phyloP scores from a whole-genome alignment of 495 filamentous ascomycete genomes.

The Collariella sp. region DNA sequence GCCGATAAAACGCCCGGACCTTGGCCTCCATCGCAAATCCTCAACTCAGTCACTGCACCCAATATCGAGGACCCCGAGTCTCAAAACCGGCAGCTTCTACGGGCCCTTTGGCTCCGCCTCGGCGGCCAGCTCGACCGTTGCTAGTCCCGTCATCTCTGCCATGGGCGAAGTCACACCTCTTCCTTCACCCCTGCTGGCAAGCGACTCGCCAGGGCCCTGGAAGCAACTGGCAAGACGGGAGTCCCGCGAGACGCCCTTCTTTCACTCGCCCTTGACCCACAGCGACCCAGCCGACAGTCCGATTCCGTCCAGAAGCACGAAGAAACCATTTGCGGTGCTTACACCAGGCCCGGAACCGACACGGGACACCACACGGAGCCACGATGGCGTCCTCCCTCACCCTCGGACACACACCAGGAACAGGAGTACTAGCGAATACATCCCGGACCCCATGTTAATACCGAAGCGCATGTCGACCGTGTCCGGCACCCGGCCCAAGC shows the following conservation, averaged over 20 bases:
- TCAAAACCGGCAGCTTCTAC: slow-evolving; percentile 31
- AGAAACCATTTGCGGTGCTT: slow-evolving; percentile 45
- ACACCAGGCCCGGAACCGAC: slow-evolving; percentile 24
- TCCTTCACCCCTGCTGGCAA: slow-evolving; percentile 72
- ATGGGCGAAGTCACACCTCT: slow-evolving; percentile 88
- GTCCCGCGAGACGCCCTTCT: slow-evolving; percentile 26
- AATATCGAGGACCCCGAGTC: slow-evolving; percentile 40
- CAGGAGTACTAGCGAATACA: slow-evolving; percentile 81
- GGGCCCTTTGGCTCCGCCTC: slow-evolving; percentile 31
- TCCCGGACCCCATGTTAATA: slow-evolving; percentile 58
- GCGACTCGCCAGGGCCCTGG: slow-evolving; percentile 68
- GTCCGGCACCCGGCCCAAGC: slow-evolving; percentile 46
- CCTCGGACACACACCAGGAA: slow-evolving; percentile 44
- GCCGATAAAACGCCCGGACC: slow-evolving; percentile 20
- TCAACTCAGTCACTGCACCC: slow-evolving; percentile 36
- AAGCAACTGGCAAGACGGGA: slow-evolving; percentile 35
- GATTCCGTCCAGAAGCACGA: slow-evolving; percentile 41
- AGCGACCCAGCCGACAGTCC: slow-evolving; percentile 42
- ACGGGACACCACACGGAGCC: slow-evolving; percentile 29
- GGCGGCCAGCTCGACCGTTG: slow-evolving; percentile 35
- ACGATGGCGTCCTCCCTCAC: slow-evolving; percentile 30
- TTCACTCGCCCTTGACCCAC: background rate
- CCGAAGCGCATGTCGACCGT: slow-evolving; percentile 66
- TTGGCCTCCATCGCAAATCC: slow-evolving; percentile 30
- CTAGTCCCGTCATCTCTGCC: slow-evolving; percentile 62